Evolutionary conservation across 495 filamentous ascomycete species (phyloP).

Genomic region (Annulohypoxylon maeteangense): DNA sequence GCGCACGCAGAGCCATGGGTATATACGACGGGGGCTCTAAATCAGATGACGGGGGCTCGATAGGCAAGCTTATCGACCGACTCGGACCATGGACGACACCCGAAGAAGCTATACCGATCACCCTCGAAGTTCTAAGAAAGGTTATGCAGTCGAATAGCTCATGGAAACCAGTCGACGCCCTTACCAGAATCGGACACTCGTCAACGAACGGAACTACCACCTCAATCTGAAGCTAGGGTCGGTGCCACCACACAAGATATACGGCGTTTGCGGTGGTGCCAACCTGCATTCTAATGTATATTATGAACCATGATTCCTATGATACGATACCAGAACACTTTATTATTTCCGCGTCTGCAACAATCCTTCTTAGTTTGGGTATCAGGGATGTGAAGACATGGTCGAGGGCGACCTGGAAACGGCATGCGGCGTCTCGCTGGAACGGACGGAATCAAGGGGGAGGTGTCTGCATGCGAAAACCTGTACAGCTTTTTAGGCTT

Average conservation of each 20-base stretch:
- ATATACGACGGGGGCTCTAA: constrained; percentile 36
- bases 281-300: constrained; percentile 40
- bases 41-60: constrained; percentile 40
- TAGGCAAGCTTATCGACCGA: constrained; percentile 48
- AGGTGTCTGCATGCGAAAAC: constrained; percentile 6
- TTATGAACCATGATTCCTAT: constrained; percentile 44
- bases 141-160: constrained; percentile 33
- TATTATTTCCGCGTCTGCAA: constrained; percentile 12
- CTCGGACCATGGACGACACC: constrained; percentile 47
- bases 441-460: constrained; percentile 29
- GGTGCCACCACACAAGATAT: neutral
- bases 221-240: constrained; percentile 13
- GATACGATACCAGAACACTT: constrained; percentile 38
- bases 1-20: constrained; percentile 38
- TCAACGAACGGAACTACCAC: constrained; percentile 28
- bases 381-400: constrained; percentile 18
- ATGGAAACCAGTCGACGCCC: constrained; percentile 42
- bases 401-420: constrained; percentile 30
- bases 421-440: constrained; percentile 40
- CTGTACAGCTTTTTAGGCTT: constrained; percentile 13
- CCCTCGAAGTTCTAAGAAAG: constrained; percentile 42
- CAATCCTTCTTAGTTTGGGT: constrained; percentile 25
- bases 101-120: constrained; percentile 43
- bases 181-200: constrained; percentile 34
- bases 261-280: neutral